phyloP scores from a whole-genome alignment of 257 asterid genomes.

The Fraxinus anomala region DNA sequence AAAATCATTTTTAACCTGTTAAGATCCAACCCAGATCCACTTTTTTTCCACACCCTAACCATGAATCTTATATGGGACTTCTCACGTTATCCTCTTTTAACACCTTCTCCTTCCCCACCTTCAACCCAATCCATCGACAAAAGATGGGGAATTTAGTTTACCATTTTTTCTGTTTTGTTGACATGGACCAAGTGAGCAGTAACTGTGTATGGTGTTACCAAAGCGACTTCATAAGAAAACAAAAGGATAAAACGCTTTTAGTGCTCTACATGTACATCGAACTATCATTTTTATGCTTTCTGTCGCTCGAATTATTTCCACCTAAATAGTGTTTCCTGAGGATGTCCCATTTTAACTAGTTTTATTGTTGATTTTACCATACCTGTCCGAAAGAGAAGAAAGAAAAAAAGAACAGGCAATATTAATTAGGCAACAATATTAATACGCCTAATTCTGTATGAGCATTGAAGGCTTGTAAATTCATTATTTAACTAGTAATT shows the following conservation, averaged over 20 bases:
- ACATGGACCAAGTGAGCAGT: not conserved
- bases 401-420: not conserved
- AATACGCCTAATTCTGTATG: not conserved
- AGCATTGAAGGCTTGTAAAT: not conserved
- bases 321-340: not conserved
- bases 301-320: not conserved
- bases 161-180: not conserved
- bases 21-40: not conserved
- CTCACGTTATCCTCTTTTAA: not conserved
- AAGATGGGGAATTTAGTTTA: not conserved
- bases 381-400: not conserved
- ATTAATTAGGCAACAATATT: not conserved
- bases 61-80: not conserved
- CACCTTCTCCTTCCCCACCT: not conserved
- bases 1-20: not conserved
- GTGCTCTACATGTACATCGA: not conserved
- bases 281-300: not conserved
- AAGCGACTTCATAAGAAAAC: not conserved
- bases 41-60: not conserved
- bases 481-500: not conserved
- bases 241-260: not conserved
- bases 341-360: not conserved
- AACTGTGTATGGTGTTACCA: not conserved
- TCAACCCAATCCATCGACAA: not conserved
- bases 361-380: not conserved